Conservation (phyloP, 176 grass and related monocot species). For the Lolium multiflorum region DNA sequence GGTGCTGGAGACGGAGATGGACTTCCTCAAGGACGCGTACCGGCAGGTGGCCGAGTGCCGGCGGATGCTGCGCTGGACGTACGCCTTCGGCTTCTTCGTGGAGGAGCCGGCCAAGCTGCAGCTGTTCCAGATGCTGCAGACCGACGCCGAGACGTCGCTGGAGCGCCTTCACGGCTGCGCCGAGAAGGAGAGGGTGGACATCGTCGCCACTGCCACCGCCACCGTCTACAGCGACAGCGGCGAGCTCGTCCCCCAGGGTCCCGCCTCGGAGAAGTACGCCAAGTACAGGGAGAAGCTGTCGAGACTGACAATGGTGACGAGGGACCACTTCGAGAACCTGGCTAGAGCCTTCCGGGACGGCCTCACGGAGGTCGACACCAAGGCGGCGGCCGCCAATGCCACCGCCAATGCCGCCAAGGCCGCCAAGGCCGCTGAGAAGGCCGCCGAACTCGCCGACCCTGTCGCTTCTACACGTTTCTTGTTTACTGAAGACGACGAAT, state of each 20-base stretch:
- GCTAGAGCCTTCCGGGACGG: neutral
- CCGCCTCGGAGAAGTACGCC: neutral
- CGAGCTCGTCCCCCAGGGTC: neutral
- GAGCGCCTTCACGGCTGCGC: conserved; percentile 41
- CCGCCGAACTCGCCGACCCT: too few relatives aligned
- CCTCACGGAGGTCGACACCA: neutral
- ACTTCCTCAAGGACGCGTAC: conserved; percentile 31
- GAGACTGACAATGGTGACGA: neutral
- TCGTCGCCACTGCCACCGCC: neutral
- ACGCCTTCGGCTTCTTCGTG: conserved; percentile 31
- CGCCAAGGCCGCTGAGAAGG: too few relatives aligned
- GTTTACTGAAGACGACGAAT: too few relatives aligned
- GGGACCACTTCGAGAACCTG: conserved; percentile 17
- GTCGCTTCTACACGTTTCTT: too few relatives aligned
- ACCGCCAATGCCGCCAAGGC: neutral
- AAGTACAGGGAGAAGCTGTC: neutral
- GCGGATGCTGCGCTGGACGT: conserved; percentile 31
- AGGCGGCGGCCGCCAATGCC: neutral
- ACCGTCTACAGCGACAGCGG: neutral
- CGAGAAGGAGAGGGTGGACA: neutral
- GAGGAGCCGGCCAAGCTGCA: neutral
- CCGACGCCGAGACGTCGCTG: conserved; percentile 20
- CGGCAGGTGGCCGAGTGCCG: conserved; percentile 43
- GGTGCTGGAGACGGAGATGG: neutral
- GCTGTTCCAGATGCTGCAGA: conserved; percentile 11